Percentiles rank a stretch among this genome's conserved stretches.
Conservation (phyloP, 768 basidiomycete genomes). For the Mycena pura region DNA sequence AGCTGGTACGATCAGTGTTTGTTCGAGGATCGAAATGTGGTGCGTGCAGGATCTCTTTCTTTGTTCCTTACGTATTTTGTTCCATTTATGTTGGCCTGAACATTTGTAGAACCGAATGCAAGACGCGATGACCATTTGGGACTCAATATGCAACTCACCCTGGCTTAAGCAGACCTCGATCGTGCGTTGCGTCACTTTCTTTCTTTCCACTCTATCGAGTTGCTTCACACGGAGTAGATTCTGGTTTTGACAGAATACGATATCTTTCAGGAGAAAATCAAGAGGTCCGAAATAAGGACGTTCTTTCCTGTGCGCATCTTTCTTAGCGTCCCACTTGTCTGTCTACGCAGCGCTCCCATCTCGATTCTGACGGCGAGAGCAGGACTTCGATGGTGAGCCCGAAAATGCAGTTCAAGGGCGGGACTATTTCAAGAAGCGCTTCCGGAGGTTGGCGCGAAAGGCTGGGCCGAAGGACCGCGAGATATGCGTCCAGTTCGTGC, state of each 20-base stretch:
- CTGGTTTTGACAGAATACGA: slow-evolving; percentile 96
- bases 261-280: slow-evolving; percentile 86
- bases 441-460: slow-evolving; percentile 82
- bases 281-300: slow-evolving; percentile 81
- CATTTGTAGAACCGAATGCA: slow-evolving; percentile 99
- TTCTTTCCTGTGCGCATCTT: slow-evolving; percentile 76
- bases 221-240: slow-evolving; percentile 69
- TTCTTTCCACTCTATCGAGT: background rate
- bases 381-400: slow-evolving; percentile 87
- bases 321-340: too few relatives aligned
- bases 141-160: slow-evolving; percentile 96
- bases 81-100: too few relatives aligned
- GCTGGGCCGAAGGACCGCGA: slow-evolving; percentile 87
- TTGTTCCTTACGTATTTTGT: background rate
- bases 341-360: too few relatives aligned
- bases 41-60: too few relatives aligned
- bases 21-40: slow-evolving; percentile 90
- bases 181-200: too few relatives aligned
- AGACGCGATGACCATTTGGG: slow-evolving; percentile 98
- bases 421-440: slow-evolving; percentile 90
- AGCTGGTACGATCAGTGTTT: slow-evolving; percentile 95
- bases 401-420: slow-evolving; percentile 77
- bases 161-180: slow-evolving; percentile 97
- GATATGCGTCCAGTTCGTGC: slow-evolving; percentile 91
- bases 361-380: too few relatives aligned